Percentiles rank a stretch among this genome's conserved stretches.
These are phyloP conservation scores for Cyclotella cryptica DNA, from an alignment of 108 stramenopile genomes.

Conservation along the genomic window DNA sequence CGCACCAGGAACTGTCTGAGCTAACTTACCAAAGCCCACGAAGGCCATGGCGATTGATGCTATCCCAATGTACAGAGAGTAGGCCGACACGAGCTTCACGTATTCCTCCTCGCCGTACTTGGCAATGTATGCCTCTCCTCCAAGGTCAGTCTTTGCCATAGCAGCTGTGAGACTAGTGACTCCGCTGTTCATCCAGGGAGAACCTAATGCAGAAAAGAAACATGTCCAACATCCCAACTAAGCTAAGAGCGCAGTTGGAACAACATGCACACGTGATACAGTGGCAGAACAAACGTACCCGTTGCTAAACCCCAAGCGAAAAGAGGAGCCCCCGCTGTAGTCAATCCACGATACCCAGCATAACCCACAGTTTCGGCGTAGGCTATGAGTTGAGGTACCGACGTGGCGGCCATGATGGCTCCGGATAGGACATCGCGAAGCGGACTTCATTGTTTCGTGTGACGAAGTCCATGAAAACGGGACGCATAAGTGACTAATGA, in stretches of 20 bases:
- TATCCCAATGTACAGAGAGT: slow-evolving; percentile 75
- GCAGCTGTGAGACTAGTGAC: slow-evolving; percentile 84
- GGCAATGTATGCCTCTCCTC: slow-evolving; percentile 73
- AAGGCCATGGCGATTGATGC: slow-evolving; percentile 70
- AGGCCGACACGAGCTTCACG: slow-evolving; percentile 75
- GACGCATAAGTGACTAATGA: not conserved
- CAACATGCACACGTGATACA: not conserved
- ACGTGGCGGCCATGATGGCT: slow-evolving; percentile 85
- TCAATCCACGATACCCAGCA: slow-evolving; percentile 78
- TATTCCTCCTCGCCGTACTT: slow-evolving; percentile 81
- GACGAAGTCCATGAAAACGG: too few relatives aligned
- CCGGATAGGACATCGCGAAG: slow-evolving; percentile 80
- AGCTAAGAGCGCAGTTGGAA: not conserved
- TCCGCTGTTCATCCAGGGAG: slow-evolving; percentile 80
- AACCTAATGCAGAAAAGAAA: slow-evolving; percentile 34
- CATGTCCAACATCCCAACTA: not conserved
- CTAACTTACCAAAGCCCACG: slow-evolving; percentile 73
- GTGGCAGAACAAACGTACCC: slow-evolving; percentile 11
- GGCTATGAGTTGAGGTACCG: slow-evolving; percentile 86
- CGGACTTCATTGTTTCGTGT: slow-evolving; percentile 39
- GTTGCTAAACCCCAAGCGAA: slow-evolving; percentile 79
- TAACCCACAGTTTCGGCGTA: slow-evolving; percentile 86
- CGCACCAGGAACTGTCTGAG: slow-evolving; percentile 64
- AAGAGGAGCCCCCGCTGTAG: slow-evolving; percentile 76
- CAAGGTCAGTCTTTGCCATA: slow-evolving; percentile 80